Base-by-base conservation (phyloP, 768 basidiomycete species). In the Pulveroboletus sp. region DNA sequence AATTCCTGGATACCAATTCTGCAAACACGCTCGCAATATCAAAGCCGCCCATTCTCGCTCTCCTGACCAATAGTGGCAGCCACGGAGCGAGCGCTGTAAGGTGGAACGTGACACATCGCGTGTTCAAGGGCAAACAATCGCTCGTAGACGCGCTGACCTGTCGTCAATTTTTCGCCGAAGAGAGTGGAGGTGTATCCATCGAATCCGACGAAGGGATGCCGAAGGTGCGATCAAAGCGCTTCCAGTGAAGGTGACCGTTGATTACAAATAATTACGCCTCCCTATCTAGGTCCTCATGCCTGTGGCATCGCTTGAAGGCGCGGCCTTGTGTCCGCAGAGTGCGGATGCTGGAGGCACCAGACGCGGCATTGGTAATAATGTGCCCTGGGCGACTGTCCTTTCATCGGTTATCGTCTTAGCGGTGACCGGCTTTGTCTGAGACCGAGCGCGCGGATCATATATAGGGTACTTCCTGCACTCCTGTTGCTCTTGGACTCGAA, bases 81-180 rank as follows among this genome's bases (percentile, higher is more conserved):
- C 51, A 60, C 39, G 67, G 68, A n/a, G 58, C 65, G 13, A 60
- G 62, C 5, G 47, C 57, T 10, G 61, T 65, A 22, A 62, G 51
- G 22, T 82, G 79, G 79, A 72, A 61, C 19, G 70, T 80, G 31
- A 70, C 68, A 5, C 61, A 65, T n/a, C 54, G 72, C 2, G 66
- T 70, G 10, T 82, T 74, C 67, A 50, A 62, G 20, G 56, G 63
- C 1, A 67, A 69, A 44, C 72, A 77, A 56, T 60, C 44, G 27
- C 67, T 85, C 8, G 71, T 83, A 27, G 80, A 85, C 51, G 71
- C 79, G 23, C 56, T 84, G 26, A 76, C 74, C 8, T 85, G 83
- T 59, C 67, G 54, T 22, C 59, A 55, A 39, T 56, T 74, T 24
- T 55, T 53, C 2, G 70, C 73, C 8, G 71, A 69, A 47, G 58